Percentiles rank a stretch among this genome's conserved stretches.
Evolutionary conservation across 345 rosid species (phyloP).

Genomic region (Erodium maritimum): DNA sequence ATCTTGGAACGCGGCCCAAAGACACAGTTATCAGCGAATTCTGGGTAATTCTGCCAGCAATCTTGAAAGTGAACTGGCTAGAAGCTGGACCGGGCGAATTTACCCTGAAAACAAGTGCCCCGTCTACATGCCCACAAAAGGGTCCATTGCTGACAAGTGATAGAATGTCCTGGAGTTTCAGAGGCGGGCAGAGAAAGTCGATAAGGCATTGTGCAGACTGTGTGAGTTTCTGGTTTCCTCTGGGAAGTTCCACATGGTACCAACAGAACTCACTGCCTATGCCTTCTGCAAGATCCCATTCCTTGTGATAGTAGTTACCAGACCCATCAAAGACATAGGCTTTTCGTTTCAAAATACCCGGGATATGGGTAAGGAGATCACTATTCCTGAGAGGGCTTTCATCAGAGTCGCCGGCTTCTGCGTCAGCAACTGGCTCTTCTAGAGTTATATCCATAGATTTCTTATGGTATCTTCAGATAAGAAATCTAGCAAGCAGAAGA

Average conservation of each 20-base stretch:
- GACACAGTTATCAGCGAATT: constrained; percentile 87
- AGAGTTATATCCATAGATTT: constrained; percentile 36
- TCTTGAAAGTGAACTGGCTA: constrained; percentile 65
- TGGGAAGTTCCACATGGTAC: constrained; percentile 91
- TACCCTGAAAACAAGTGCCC: constrained; percentile 88
- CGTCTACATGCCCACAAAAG: constrained; percentile 78
- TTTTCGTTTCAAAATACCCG: constrained; percentile 62
- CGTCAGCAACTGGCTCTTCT: constrained; percentile 26
- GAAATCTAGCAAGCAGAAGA: not conserved
- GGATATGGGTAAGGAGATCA: constrained; percentile 19
- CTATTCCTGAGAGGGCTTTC: constrained; percentile 7
- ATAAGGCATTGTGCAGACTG: constrained; percentile 82
- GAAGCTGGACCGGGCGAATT: constrained; percentile 87
- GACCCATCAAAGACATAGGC: constrained; percentile 80
- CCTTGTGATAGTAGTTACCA: constrained; percentile 57
- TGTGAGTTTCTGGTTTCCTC: constrained; percentile 64
- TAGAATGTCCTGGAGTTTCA: constrained; percentile 91
- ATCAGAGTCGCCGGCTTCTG: constrained; percentile 27
- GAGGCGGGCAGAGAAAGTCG: constrained; percentile 82
- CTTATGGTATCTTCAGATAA: not conserved
- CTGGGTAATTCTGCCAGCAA: constrained; percentile 87
- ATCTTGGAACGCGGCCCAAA: constrained; percentile 78
- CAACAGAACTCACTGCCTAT: constrained; percentile 71
- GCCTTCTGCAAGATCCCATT: constrained; percentile 81
- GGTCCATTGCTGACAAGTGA: constrained; percentile 94